These are phyloP conservation scores for Chlamydomonas sphaeroides DNA, from an alignment of 139 green algal species.

Conservation along the genomic window DNA sequence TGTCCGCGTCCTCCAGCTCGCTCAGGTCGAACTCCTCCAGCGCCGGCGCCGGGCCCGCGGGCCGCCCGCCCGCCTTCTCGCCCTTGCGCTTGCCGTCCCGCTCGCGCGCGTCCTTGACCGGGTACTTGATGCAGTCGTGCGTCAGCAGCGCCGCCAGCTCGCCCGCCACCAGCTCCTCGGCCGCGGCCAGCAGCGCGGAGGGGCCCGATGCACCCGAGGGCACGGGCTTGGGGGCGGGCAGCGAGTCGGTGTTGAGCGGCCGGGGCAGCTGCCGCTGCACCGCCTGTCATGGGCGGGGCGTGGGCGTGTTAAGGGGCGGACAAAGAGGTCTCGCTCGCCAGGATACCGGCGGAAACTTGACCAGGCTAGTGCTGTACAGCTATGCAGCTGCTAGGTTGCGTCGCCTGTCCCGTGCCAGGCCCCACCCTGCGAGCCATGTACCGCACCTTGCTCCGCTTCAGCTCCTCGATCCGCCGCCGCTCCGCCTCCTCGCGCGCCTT, in stretches of 20 bases:
- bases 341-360: too few species aligned
- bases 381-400: too few species aligned
- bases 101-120: constrained; percentile 45
- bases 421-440: too few species aligned
- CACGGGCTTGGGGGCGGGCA: constrained; percentile 48
- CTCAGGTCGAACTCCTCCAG: constrained; percentile 54
- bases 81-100: constrained; percentile 33
- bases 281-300: constrained; percentile 49
- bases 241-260: constrained; percentile 57
- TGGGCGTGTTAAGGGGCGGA: too few species aligned
- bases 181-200: constrained; percentile 57
- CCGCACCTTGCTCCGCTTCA: constrained; percentile 53
- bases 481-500: constrained; percentile 66
- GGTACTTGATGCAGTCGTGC: constrained; percentile 79
- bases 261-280: constrained; percentile 83
- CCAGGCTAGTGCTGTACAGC: too few species aligned
- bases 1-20: constrained; percentile 53
- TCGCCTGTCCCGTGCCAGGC: too few species aligned
- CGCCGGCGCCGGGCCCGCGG: constrained; percentile 28
- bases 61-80: constrained; percentile 7
- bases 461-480: constrained; percentile 56
- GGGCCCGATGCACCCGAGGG: constrained; percentile 26
- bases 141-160: constrained; percentile 76
- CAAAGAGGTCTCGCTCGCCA: too few species aligned
- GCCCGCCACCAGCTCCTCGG: constrained; percentile 75